Conservation (phyloP, 1,139 yeast species). For the Lodderomyces orthopsilosis region DNA sequence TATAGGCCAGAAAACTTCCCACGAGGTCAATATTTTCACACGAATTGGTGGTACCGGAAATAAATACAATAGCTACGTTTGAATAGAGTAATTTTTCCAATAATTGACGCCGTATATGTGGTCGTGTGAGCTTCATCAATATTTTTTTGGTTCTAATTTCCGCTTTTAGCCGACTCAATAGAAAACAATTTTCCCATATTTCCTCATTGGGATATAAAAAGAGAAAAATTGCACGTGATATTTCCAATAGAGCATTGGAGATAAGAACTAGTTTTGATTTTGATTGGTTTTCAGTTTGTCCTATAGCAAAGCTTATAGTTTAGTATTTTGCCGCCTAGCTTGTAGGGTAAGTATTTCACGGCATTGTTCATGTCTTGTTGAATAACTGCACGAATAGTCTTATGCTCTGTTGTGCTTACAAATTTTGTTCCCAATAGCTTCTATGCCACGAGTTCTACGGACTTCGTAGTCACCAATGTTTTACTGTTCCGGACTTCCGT, state of each 20-base stretch:
- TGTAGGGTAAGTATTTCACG: too few species aligned
- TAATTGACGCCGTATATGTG: not conserved
- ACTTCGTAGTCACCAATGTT: too few species aligned
- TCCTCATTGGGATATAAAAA: not conserved
- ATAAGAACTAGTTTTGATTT: not conserved
- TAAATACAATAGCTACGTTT: not conserved
- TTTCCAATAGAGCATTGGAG: not conserved
- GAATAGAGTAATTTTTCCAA: too few species aligned
- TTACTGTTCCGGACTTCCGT: conserved; percentile 2
- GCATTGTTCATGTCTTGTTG: too few species aligned
- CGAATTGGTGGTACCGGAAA: not conserved
- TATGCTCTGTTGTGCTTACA: too few species aligned
- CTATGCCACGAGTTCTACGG: too few species aligned
- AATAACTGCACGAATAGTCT: too few species aligned
- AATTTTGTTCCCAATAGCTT: too few species aligned
- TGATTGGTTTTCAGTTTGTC: not conserved
- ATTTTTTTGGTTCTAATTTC: not conserved
- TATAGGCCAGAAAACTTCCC: not conserved
- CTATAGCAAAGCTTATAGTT: too few species aligned
- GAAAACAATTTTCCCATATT: not conserved
- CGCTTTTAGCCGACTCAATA: not conserved
- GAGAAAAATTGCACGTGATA: not conserved
- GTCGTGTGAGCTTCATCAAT: not conserved
- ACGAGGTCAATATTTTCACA: not conserved
- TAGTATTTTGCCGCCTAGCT: too few species aligned